A percentile compares a stretch with the other conserved stretches of the same genome.
Evolutionary conservation across 139 green algal genomes (phyloP).

Genomic region (Chlorella sp.): DNA sequence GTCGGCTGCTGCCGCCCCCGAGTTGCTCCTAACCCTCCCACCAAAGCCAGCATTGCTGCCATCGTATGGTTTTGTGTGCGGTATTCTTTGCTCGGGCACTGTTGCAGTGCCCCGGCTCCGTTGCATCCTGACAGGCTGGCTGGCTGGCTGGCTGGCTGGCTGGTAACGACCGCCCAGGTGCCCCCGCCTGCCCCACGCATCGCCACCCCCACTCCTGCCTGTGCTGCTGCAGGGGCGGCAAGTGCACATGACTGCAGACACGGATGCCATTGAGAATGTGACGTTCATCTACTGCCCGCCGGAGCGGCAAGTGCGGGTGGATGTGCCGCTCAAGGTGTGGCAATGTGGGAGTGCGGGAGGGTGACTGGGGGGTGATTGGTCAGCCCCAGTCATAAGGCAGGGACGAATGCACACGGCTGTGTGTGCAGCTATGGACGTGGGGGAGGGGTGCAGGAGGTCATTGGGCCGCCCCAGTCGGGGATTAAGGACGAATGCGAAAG

Average conservation of each 20-base stretch:
- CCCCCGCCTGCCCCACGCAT: too few species aligned
- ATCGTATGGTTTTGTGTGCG: background rate
- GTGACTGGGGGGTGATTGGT: background rate
- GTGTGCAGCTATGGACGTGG: background rate
- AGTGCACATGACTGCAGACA: constrained; percentile 58
- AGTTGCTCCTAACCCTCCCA: background rate
- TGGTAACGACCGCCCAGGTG: too few species aligned
- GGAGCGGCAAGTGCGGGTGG: constrained; percentile 46
- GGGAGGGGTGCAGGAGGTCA: too few species aligned
- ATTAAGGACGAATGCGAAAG: too few species aligned
- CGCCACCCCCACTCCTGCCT: too few species aligned
- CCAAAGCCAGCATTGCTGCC: background rate
- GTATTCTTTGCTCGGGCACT: background rate
- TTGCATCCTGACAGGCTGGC: too few species aligned
- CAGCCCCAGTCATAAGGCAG: too few species aligned
- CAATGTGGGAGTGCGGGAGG: background rate
- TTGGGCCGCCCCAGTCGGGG: background rate
- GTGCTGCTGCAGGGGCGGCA: constrained; percentile 50
- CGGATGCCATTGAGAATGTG: constrained; percentile 61
- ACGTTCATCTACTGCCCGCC: constrained; percentile 59
- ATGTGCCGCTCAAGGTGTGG: constrained; percentile 53
- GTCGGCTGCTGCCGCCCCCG: background rate
- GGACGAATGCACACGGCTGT: background rate
- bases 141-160: too few species aligned
- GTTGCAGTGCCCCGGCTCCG: background rate